Percentiles rank a stretch among this genome's conserved stretches.
phyloP scores from a whole-genome alignment of 2,329 filamentous ascomycete species.

The Paecilomyces sp. region DNA sequence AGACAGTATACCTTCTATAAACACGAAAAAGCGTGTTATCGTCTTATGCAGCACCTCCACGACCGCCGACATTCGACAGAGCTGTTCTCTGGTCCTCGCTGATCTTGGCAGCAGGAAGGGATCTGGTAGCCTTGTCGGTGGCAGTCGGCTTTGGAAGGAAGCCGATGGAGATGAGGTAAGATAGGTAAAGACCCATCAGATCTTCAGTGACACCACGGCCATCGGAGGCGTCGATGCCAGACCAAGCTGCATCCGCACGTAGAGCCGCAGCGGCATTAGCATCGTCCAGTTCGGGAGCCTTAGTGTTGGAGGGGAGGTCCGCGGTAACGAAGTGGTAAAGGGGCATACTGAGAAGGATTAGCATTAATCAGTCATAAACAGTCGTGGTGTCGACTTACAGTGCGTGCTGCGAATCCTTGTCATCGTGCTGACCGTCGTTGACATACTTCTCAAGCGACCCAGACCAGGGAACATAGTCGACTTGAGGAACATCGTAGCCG shows the following conservation, averaged over 20 bases:
- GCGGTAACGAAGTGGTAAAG: conserved; percentile 67
- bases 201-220: conserved; percentile 53
- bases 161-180: conserved; percentile 55
- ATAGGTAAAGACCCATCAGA: conserved; percentile 56
- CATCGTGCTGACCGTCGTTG: conserved; percentile 47
- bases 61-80: conserved; percentile 46
- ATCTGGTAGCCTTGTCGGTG: conserved; percentile 11
- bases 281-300: conserved; percentile 69
- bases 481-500: conserved; percentile 62
- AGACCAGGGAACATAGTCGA: conserved; percentile 64
- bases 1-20: background rate
- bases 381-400: conserved; percentile 37
- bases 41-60: conserved; percentile 32
- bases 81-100: conserved; percentile 42
- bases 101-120: conserved; percentile 40
- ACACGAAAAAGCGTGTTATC: conserved; percentile 1
- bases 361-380: background rate
- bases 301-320: conserved; percentile 62
- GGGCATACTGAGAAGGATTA: conserved; percentile 44
- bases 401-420: conserved; percentile 58
- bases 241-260: conserved; percentile 53
- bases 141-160: conserved; percentile 47
- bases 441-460: conserved; percentile 62
- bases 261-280: conserved; percentile 59
- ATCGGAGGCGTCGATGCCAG: conserved; percentile 50